Evolutionary conservation across 148 eudicot species (phyloP).

Genomic region (Amaranthus palmeri): DNA sequence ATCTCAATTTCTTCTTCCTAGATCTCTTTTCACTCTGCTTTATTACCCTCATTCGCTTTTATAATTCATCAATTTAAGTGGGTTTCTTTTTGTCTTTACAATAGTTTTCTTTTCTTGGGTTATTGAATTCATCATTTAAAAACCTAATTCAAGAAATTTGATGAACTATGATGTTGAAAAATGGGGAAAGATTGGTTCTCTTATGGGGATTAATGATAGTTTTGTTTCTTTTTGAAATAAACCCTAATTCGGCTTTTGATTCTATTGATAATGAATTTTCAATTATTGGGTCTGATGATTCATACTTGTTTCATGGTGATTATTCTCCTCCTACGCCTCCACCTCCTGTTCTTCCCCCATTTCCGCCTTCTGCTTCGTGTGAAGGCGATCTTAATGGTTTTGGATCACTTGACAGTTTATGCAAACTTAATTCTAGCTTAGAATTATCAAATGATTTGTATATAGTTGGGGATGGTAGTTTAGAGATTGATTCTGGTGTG

Average conservation of each 20-base stretch:
- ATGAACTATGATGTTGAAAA: slow-evolving; percentile 14
- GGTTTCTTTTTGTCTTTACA: not conserved
- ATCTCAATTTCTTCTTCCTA: not conserved
- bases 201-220: not conserved
- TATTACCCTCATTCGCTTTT: not conserved
- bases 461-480: slow-evolving; percentile 59
- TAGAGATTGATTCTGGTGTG: slow-evolving; percentile 48
- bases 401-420: slow-evolving; percentile 61
- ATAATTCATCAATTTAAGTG: not conserved
- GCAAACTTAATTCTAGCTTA: slow-evolving; percentile 47
- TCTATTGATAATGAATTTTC: slow-evolving; percentile 11
- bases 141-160: not conserved
- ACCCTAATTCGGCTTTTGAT: slow-evolving; percentile 10
- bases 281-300: not conserved
- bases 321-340: slow-evolving; percentile 72
- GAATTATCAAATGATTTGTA: slow-evolving; percentile 52
- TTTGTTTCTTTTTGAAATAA: not conserved
- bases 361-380: slow-evolving; percentile 53
- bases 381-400: slow-evolving; percentile 58
- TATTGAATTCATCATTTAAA: not conserved
- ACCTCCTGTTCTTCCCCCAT: slow-evolving; percentile 54
- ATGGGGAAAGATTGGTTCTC: not conserved
- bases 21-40: no score
- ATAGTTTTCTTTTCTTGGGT: not conserved
- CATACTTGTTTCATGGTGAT: slow-evolving; percentile 45